These are phyloP conservation scores for Xeromyces bisporus DNA, from an alignment of 495 filamentous ascomycete species.

Conservation along the genomic window DNA sequence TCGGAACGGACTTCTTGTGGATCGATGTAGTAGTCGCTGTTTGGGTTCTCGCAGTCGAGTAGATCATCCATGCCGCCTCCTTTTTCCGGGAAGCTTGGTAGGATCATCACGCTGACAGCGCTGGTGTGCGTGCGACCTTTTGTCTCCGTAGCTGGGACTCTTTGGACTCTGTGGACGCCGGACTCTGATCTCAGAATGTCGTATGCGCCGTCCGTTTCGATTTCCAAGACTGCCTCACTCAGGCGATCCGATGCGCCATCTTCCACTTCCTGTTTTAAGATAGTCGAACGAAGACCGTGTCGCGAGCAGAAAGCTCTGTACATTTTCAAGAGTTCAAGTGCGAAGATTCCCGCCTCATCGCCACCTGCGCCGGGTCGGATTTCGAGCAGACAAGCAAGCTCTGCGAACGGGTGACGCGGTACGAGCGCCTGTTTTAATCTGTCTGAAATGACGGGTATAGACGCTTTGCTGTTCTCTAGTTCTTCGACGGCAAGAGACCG, in stretches of 20 bases:
- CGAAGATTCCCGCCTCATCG: slow-evolving; percentile 78
- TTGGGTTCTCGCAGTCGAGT: slow-evolving; percentile 59
- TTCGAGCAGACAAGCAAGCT: slow-evolving; percentile 80
- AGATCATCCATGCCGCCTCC: slow-evolving; percentile 33
- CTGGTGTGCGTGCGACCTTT: slow-evolving; percentile 87
- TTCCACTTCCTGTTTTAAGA: slow-evolving; percentile 40
- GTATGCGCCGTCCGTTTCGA: slow-evolving; percentile 64
- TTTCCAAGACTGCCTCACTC: slow-evolving; percentile 72
- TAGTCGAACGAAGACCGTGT: slow-evolving; percentile 38
- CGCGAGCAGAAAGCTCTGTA: slow-evolving; percentile 62
- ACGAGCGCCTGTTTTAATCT: slow-evolving; percentile 59
- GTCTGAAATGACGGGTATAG: slow-evolving; percentile 40
- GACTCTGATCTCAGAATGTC: slow-evolving; percentile 67
- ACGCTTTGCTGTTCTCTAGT: slow-evolving; percentile 41
- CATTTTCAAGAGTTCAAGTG: slow-evolving; percentile 75
- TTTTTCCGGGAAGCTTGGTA: slow-evolving; percentile 62
- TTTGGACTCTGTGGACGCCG: slow-evolving; percentile 87
- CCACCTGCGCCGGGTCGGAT: slow-evolving; percentile 90
- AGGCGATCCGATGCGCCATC: slow-evolving; percentile 41
- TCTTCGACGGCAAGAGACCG: slow-evolving; percentile 62
- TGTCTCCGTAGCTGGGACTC: slow-evolving; percentile 76
- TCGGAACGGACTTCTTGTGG: slow-evolving; percentile 72
- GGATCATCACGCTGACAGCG: slow-evolving; percentile 75
- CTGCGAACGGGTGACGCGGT: slow-evolving; percentile 82
- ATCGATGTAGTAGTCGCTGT: slow-evolving; percentile 78